Evolutionary conservation across 495 filamentous ascomycete genomes (phyloP), one percentile per base, ranked within the genome.

Genomic region (Beverwykella pulmonaria): DNA sequence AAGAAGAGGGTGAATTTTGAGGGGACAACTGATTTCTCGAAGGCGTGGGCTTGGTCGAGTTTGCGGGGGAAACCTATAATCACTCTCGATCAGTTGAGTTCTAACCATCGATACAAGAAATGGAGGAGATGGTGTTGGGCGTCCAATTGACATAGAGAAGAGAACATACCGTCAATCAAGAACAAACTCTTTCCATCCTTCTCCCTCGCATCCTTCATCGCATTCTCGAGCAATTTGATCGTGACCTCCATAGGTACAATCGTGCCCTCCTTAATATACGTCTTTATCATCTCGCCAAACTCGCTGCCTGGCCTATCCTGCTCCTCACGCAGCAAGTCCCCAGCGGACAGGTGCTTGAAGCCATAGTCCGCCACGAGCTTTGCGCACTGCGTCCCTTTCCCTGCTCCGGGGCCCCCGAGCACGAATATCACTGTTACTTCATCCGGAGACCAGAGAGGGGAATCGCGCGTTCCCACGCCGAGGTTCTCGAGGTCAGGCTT

Each of bases 221-320:
- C 90, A 75, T 96, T 92, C 77, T 97, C 94, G 2, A 98, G 84
- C 17, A 98, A 76, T 27, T 89, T 87, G 39, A 98, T 88, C n/a
- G 94, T 98, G 22, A 98, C 92, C 74, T 98, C 93, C 93, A 96
- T 96, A 10, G 94, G 94, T 67, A 98, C 94, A 77, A 98, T 98
- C 70, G 86, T 88, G 65, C 94, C 94, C 74, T 98, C 88, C 39
- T 85, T 86, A 82, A 98, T 98, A 81, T 92, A 92, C 50, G 86
- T 80, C 63, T 87, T 87, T 83, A 98, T 98, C 77, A 98, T 82
- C 32, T 88, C 83, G 73, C 94, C 94, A 77, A 95, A 97, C 75
- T 96, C 82, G 68, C 85, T 89, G 44, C 91, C 92, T 5, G 85
- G 81, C 12, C 94, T 88, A 70, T 92, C 82, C 80, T 98, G 94